These are phyloP conservation scores for Caloboletus firmus DNA, from an alignment of 1,284 basidiomycete species.

Conservation along the genomic window DNA sequence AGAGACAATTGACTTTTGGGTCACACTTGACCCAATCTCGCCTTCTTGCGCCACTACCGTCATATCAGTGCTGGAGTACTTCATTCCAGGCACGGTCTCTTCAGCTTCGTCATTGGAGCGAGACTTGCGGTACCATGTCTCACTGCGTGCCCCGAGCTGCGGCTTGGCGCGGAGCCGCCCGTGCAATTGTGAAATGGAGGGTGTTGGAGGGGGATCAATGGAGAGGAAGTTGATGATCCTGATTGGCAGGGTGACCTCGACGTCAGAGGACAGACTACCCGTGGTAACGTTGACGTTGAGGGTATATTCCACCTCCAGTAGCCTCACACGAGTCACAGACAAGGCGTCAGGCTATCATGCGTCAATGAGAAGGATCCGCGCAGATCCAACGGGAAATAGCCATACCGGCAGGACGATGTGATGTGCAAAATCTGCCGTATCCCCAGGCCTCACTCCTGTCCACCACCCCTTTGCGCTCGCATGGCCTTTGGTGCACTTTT, in stretches of 20 bases:
- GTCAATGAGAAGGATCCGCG: slow-evolving; percentile 2
- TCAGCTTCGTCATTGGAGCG: slow-evolving; percentile 9
- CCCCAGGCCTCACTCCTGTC: slow-evolving; percentile 72
- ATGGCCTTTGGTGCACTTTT: slow-evolving; percentile 61
- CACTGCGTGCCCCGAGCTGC: slow-evolving; percentile 20
- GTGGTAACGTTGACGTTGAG: slow-evolving; percentile 71
- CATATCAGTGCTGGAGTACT: slow-evolving; percentile 28
- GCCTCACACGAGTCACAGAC: slow-evolving; percentile 69
- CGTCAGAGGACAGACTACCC: slow-evolving; percentile 63
- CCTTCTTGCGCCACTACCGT: slow-evolving; percentile 30
- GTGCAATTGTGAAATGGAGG: slow-evolving; percentile 29
- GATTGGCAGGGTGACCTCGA: slow-evolving; percentile 69
- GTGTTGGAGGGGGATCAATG: slow-evolving; percentile 69
- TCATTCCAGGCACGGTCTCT: slow-evolving; percentile 35
- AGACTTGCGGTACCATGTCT: slow-evolving; percentile 34
- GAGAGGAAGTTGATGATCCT: slow-evolving; percentile 79
- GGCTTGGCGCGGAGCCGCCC: slow-evolving; percentile 20
- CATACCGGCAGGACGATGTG: slow-evolving; percentile 73
- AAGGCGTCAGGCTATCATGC: slow-evolving; percentile 64
- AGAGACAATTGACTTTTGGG: slow-evolving; percentile 9
- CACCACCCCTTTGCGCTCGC: slow-evolving; percentile 88
- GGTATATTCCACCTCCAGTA: slow-evolving; percentile 80
- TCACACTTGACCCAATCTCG: slow-evolving; percentile 6
- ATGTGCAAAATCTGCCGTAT: slow-evolving; percentile 61
- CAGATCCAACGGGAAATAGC: slow-evolving; percentile 12